Percentiles rank a stretch among this genome's conserved stretches.
These are phyloP conservation scores for Aspergillus calidoustus DNA, from an alignment of 2,329 filamentous ascomycete genomes.

Conservation along the genomic window DNA sequence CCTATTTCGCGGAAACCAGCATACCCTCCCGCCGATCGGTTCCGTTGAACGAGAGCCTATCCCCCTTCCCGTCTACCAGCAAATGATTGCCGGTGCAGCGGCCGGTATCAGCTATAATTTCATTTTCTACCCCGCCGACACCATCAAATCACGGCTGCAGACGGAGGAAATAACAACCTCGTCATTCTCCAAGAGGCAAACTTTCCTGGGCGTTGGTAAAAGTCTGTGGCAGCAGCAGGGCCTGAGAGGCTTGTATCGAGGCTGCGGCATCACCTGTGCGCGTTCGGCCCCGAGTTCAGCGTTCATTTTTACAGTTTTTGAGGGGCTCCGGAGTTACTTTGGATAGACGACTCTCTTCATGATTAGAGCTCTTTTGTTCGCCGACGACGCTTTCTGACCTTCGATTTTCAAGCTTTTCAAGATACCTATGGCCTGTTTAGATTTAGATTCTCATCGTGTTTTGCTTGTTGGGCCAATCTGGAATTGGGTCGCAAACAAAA, in stretches of 20 bases:
- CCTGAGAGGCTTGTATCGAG: constrained; percentile 83
- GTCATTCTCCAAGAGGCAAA: constrained; percentile 57
- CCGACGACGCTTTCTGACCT: constrained; percentile 3
- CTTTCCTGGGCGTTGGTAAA: constrained; percentile 73
- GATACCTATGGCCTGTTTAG: constrained; percentile 26
- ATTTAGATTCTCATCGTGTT: constrained; percentile 19
- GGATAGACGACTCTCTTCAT: constrained; percentile 33
- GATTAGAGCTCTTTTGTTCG: constrained; percentile 5
- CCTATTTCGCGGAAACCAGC: constrained; percentile 66
- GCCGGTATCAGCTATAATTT: constrained; percentile 97
- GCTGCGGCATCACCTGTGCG: constrained; percentile 89
- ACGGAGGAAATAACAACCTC: constrained; percentile 67
- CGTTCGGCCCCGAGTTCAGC: constrained; percentile 94
- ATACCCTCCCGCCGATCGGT: constrained; percentile 7
- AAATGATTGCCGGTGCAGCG: constrained; percentile 82
- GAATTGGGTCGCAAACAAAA: constrained; percentile 20
- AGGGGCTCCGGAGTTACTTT: constrained; percentile 76
- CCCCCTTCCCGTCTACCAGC: constrained; percentile 79
- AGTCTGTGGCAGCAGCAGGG: constrained; percentile 83
- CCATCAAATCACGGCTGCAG: constrained; percentile 96
- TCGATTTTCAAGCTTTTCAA: constrained; percentile 12
- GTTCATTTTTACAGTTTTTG: constrained; percentile 95
- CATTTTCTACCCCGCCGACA: constrained; percentile 95
- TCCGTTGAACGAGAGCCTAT: constrained; percentile 40
- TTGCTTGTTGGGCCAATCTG: constrained; percentile 21